A percentile compares a stretch with the other conserved stretches of the same genome.
Conservation (phyloP, 805 yeast genomes). For the Starmerella cellae region DNA sequence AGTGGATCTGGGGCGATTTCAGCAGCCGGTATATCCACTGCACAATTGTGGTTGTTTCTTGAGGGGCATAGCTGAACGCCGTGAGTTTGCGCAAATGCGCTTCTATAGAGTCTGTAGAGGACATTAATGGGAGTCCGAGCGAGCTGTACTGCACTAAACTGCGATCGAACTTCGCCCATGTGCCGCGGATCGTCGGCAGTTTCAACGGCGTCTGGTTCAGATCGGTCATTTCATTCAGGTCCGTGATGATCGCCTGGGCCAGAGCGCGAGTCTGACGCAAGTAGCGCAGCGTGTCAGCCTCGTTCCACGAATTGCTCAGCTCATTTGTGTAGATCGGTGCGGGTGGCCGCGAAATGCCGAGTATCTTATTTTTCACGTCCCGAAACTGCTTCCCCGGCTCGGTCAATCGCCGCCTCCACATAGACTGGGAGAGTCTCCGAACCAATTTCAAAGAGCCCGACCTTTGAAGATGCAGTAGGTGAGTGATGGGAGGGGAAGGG, state of each 20-base stretch:
- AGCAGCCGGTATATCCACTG: conserved; percentile 3
- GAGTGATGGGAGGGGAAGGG: too few species aligned
- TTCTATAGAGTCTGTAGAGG: neutral
- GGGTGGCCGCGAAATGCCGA: conserved; percentile 2
- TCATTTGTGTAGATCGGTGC: neutral
- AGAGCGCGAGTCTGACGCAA: conserved; percentile 12
- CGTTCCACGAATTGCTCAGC: conserved; percentile 4
- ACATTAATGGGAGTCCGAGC: neutral
- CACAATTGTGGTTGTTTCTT: conserved; percentile 1
- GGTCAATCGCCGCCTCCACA: neutral
- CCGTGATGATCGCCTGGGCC: conserved; percentile 4
- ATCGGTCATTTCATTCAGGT: conserved; percentile 9
- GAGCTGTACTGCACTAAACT: neutral
- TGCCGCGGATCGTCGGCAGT: conserved; percentile 2
- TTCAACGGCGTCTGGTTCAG: neutral
- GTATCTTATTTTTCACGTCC: conserved; percentile 4
- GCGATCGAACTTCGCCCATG: neutral
- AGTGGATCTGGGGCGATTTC: neutral
- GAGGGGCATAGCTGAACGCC: conserved; percentile 6
- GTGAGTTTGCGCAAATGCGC: conserved; percentile 2
- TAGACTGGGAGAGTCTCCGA: neutral
- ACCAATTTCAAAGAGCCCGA: too few species aligned
- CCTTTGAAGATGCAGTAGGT: too few species aligned
- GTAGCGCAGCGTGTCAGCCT: conserved; percentile 12
- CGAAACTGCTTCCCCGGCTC: neutral